These are phyloP conservation scores for Rachicladosporium sp. DNA, from an alignment of 2,329 filamentous ascomycete genomes.

Conservation along the genomic window DNA sequence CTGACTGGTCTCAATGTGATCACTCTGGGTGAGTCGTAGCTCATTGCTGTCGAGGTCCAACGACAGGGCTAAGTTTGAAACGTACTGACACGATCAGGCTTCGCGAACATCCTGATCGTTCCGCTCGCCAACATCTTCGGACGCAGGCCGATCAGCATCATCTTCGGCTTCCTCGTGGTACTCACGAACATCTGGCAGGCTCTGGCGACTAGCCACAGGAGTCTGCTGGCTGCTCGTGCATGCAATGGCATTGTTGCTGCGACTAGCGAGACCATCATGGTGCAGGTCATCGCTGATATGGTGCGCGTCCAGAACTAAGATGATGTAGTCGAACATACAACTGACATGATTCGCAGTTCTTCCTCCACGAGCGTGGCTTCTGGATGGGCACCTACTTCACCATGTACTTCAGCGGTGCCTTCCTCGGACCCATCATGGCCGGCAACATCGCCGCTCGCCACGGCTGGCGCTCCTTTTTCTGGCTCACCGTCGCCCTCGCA, in stretches of 20 bases:
- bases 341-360: not conserved
- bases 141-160: conserved; percentile 28
- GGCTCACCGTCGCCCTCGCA: conserved; percentile 30
- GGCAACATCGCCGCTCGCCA: conserved; percentile 29
- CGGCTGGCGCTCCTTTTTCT: conserved; percentile 37
- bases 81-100: conserved; percentile 6
- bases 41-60: too few relatives aligned
- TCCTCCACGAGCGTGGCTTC: conserved; percentile 7
- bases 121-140: conserved; percentile 34
- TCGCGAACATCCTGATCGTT: conserved; percentile 34
- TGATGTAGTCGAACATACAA: too few relatives aligned
- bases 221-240: conserved; percentile 31
- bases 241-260: conserved; percentile 32
- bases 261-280: conserved; percentile 31
- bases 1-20: conserved; percentile 34
- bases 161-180: conserved; percentile 29
- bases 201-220: conserved; percentile 29
- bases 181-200: conserved; percentile 34
- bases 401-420: conserved; percentile 31
- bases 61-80: too few relatives aligned
- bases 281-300: conserved; percentile 34
- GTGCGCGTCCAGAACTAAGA: conserved; percentile 4
- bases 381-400: conserved; percentile 21
- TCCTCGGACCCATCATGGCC: conserved; percentile 33
- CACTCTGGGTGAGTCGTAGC: conserved; percentile 22